Evolutionary conservation across 2,329 filamentous ascomycete species (phyloP).

Genomic region (Cordyceps tenuipes): DNA sequence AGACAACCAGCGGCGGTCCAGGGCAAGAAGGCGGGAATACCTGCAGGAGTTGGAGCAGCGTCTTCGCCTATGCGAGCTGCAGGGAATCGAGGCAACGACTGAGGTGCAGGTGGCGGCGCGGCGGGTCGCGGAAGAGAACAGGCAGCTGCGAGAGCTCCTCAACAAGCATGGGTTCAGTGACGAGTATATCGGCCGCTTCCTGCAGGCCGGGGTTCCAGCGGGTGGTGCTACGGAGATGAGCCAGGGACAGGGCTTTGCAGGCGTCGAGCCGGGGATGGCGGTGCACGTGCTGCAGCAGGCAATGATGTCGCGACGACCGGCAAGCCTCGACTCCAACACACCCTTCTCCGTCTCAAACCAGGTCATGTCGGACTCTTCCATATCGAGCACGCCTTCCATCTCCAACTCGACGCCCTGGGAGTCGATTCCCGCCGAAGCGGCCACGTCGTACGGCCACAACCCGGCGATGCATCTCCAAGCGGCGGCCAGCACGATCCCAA

Average conservation of each 20-base stretch:
- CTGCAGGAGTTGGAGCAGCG: conserved; percentile 56
- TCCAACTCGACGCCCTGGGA: conserved; percentile 27
- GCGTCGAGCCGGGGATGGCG: conserved; percentile 17
- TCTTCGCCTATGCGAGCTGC: conserved; percentile 52
- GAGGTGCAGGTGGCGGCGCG: conserved; percentile 65
- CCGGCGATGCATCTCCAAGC: not conserved
- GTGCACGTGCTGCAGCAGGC: conserved; percentile 30
- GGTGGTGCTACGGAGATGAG: not conserved
- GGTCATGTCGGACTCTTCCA: conserved; percentile 26
- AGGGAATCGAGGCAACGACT: conserved; percentile 59
- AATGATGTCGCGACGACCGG: conserved; percentile 28
- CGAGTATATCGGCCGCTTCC: conserved; percentile 40
- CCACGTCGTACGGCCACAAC: conserved; percentile 3
- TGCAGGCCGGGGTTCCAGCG: conserved; percentile 19
- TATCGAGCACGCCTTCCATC: conserved; percentile 23
- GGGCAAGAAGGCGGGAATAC: conserved; percentile 66
- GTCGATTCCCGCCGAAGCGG: conserved; percentile 10
- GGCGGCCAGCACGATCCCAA: not conserved
- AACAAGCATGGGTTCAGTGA: conserved; percentile 48
- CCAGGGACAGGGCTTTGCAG: not conserved
- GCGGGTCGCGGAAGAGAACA: conserved; percentile 62
- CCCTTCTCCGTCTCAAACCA: conserved; percentile 23
- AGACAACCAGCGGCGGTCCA: conserved; percentile 70
- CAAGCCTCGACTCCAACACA: conserved; percentile 20
- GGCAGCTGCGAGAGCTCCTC: conserved; percentile 51